Conservation (phyloP, 306 rosid genomes). For the Vigna nakashimae region DNA sequence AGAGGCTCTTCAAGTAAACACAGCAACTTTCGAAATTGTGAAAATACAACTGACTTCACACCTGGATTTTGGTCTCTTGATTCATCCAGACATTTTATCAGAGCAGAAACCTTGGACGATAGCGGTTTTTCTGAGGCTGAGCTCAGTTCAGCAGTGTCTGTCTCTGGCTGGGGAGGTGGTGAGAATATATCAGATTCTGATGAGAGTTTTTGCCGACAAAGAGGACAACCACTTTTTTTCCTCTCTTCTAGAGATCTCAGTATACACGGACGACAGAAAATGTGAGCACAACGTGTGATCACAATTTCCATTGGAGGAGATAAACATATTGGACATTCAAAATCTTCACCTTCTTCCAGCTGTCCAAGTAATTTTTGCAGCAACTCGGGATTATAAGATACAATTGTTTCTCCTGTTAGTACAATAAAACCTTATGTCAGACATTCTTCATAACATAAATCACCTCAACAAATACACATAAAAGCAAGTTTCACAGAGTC, state of each 20-base stretch:
- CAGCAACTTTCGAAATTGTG: slow-evolving; percentile 80
- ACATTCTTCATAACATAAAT: too few relatives aligned
- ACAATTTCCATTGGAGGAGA: slow-evolving; percentile 64
- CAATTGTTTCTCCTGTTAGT: slow-evolving; percentile 54
- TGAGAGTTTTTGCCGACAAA: slow-evolving; percentile 68
- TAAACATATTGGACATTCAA: slow-evolving; percentile 87
- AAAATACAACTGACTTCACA: slow-evolving; percentile 77
- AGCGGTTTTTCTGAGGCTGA: slow-evolving; percentile 35
- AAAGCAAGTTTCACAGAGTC: not conserved
- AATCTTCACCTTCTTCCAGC: slow-evolving; percentile 82
- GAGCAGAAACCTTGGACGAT: slow-evolving; percentile 68
- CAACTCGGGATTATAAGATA: slow-evolving; percentile 76
- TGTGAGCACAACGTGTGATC: slow-evolving; percentile 81
- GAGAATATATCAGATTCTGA: slow-evolving; percentile 71
- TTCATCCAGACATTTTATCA: slow-evolving; percentile 67
- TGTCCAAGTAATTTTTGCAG: slow-evolving; percentile 67
- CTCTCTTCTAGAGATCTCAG: slow-evolving; percentile 58
- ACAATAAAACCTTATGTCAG: too few relatives aligned
- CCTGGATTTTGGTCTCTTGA: slow-evolving; percentile 60
- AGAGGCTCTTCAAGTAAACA: slow-evolving; percentile 64
- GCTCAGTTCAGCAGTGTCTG: slow-evolving; percentile 41
- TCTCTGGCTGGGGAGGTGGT: slow-evolving; percentile 57
- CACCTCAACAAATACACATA: not conserved
- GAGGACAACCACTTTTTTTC: slow-evolving; percentile 65
- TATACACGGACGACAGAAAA: slow-evolving; percentile 77